Evolutionary conservation across 257 asterid genomes (phyloP).

Genomic region (Penstemon davidsonii): DNA sequence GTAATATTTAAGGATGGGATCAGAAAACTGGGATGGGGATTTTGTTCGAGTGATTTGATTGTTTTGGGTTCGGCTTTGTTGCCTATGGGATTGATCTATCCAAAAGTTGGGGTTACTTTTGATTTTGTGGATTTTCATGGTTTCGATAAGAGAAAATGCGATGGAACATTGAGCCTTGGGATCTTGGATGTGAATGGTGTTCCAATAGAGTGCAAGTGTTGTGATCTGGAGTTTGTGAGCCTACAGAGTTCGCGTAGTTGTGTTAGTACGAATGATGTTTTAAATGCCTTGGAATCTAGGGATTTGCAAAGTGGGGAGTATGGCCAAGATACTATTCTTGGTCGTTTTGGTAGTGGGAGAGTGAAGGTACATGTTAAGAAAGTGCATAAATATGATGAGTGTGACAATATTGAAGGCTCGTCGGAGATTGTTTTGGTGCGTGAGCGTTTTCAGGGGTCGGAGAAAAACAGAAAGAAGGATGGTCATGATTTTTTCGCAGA

Average conservation of each 20-base stretch:
- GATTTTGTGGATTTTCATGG: slow-evolving; percentile 35
- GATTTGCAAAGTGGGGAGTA: slow-evolving; percentile 35
- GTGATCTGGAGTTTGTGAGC: slow-evolving; percentile 72
- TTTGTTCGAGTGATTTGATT: slow-evolving; percentile 67
- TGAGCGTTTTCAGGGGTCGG: slow-evolving; percentile 42
- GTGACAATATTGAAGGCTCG: slow-evolving; percentile 34
- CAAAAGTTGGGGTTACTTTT: slow-evolving; percentile 52
- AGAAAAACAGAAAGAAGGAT: slow-evolving; percentile 39
- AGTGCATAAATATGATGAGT: slow-evolving; percentile 44
- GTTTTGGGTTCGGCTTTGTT: slow-evolving; percentile 69
- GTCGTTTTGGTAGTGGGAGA: slow-evolving; percentile 40
- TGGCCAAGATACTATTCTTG: slow-evolving; percentile 34
- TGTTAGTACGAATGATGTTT: slow-evolving; percentile 33
- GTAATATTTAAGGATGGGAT: slow-evolving; percentile 37
- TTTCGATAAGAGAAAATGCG: slow-evolving; percentile 27
- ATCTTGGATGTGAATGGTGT: slow-evolving; percentile 66
- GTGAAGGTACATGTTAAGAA: slow-evolving; percentile 59
- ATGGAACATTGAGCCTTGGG: slow-evolving; percentile 63
- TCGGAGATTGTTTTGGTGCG: slow-evolving; percentile 53
- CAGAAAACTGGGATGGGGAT: slow-evolving; percentile 69
- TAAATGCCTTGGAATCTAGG: slow-evolving; percentile 36
- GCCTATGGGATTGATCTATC: slow-evolving; percentile 83
- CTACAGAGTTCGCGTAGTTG: slow-evolving; percentile 33
- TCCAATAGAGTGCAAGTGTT: slow-evolving; percentile 69
- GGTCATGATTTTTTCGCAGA: slow-evolving; percentile 44